A percentile compares a stretch with the other conserved stretches of the same genome.
phyloP scores from a whole-genome alignment of 352 stramenopile species.

The Phytopythium oedochilum region DNA sequence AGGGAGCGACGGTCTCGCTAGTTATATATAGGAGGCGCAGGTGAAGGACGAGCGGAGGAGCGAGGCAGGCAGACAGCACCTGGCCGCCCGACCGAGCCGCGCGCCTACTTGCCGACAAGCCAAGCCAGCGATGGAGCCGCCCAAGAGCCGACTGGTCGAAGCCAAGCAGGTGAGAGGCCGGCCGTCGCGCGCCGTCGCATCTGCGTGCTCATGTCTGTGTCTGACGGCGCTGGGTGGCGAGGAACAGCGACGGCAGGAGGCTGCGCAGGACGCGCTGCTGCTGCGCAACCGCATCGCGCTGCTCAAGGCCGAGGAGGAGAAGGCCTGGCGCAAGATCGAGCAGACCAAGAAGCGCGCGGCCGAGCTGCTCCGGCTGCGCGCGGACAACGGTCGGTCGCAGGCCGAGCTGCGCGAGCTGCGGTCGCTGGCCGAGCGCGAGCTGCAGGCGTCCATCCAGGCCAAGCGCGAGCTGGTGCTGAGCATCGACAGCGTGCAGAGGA shows the following conservation, averaged over 20 bases:
- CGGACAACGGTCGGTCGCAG: slow-evolving; percentile 64
- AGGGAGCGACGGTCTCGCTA: no score
- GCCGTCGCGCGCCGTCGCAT: background rate
- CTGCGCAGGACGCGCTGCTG: slow-evolving; percentile 66
- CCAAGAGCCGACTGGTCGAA: slow-evolving; percentile 71
- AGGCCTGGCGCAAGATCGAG: slow-evolving; percentile 85
- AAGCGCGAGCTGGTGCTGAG: slow-evolving; percentile 77
- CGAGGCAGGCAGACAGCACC: no score
- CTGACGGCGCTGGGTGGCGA: background rate
- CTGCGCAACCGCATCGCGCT: slow-evolving; percentile 78
- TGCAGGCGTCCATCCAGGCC: slow-evolving; percentile 60
- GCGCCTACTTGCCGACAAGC: no score
- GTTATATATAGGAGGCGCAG: no score
- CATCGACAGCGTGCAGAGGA: slow-evolving; percentile 78
- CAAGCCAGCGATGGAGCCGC: slow-evolving; percentile 25
- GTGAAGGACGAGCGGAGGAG: no score
- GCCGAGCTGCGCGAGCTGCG: slow-evolving; percentile 56
- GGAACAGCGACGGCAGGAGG: slow-evolving; percentile 69
- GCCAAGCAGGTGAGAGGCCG: slow-evolving; percentile 78
- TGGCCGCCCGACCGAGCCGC: no score
- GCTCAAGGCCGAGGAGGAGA: slow-evolving; percentile 76
- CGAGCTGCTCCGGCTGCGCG: slow-evolving; percentile 62
- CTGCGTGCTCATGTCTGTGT: background rate
- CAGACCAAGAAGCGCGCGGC: slow-evolving; percentile 67
- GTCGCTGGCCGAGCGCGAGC: slow-evolving; percentile 47